These are phyloP conservation scores for Lipomyces mesembrius DNA, from an alignment of 805 yeast species.

Conservation along the genomic window DNA sequence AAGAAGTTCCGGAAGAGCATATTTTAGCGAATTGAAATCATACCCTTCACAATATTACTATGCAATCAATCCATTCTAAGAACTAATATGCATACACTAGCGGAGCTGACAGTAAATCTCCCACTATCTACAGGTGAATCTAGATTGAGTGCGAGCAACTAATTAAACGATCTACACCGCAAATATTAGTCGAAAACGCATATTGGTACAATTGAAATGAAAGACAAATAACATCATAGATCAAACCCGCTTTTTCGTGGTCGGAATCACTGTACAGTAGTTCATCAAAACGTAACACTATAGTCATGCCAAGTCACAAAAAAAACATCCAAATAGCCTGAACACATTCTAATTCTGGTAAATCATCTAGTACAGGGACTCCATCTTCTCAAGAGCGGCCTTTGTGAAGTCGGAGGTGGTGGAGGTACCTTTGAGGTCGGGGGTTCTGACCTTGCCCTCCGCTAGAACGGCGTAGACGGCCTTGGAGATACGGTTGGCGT, in stretches of 20 bases:
- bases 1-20: no score
- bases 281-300: not conserved
- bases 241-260: not conserved
- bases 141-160: not conserved
- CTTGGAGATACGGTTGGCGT: slow-evolving; percentile 83
- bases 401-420: slow-evolving; percentile 93
- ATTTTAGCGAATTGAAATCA: no score
- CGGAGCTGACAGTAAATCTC: no score
- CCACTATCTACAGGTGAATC: no score
- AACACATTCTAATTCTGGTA: not conserved
- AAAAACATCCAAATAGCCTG: not conserved
- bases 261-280: not conserved
- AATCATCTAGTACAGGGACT: slow-evolving; percentile 16
- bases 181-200: not conserved
- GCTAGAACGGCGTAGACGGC: slow-evolving; percentile 91
- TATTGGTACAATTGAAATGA: not conserved
- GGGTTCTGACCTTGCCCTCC: slow-evolving; percentile 83
- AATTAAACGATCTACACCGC: not conserved
- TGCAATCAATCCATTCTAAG: no score
- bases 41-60: no score
- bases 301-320: not conserved
- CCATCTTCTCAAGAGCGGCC: slow-evolving; percentile 63
- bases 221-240: not conserved
- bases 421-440: slow-evolving; percentile 88
- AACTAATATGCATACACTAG: no score